A percentile compares a stretch with the other conserved stretches of the same genome.
Conservation (phyloP, 2,329 filamentous ascomycete species). For the Niveomyces coronatus region DNA sequence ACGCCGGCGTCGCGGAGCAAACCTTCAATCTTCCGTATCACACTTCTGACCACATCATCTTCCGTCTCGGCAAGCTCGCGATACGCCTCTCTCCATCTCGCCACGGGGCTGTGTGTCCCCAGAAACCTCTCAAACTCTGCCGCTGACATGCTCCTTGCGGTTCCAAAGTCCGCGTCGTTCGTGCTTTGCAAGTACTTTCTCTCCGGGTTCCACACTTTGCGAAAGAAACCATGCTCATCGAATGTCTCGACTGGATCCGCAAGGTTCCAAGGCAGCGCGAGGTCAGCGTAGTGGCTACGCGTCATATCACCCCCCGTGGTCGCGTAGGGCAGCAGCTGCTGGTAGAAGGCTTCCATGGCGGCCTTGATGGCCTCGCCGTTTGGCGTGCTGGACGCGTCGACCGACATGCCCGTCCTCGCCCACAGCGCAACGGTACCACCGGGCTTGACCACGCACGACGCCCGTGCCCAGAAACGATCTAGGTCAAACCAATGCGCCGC, state of each 20-base stretch:
- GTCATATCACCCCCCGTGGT: conserved; percentile 31
- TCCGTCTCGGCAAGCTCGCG: conserved; percentile 30
- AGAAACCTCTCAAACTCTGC: conserved; percentile 25
- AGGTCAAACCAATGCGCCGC: conserved; percentile 51
- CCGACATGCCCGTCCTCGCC: conserved; percentile 22
- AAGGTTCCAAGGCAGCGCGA: conserved; percentile 40
- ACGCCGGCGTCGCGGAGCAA: background rate
- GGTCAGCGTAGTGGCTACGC: conserved; percentile 28
- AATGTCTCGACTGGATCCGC: conserved; percentile 25
- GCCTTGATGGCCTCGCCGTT: conserved; percentile 31
- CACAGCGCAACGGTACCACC: conserved; percentile 45
- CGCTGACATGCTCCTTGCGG: background rate
- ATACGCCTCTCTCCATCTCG: conserved; percentile 35
- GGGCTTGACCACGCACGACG: conserved; percentile 35
- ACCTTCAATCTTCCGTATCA: background rate
- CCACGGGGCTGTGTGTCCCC: conserved; percentile 27
- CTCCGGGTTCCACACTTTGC: conserved; percentile 30
- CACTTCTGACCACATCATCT: conserved; percentile 21
- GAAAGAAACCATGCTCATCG: conserved; percentile 25
- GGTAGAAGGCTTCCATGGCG: conserved; percentile 21
- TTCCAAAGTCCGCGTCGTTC: background rate
- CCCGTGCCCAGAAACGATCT: conserved; percentile 35
- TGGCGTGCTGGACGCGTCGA: conserved; percentile 21
- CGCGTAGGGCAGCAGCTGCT: conserved; percentile 19
- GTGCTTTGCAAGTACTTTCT: background rate